phyloP scores from a whole-genome alignment of 768 basidiomycete species.

The Porphyrellus cyaneotinctus region DNA sequence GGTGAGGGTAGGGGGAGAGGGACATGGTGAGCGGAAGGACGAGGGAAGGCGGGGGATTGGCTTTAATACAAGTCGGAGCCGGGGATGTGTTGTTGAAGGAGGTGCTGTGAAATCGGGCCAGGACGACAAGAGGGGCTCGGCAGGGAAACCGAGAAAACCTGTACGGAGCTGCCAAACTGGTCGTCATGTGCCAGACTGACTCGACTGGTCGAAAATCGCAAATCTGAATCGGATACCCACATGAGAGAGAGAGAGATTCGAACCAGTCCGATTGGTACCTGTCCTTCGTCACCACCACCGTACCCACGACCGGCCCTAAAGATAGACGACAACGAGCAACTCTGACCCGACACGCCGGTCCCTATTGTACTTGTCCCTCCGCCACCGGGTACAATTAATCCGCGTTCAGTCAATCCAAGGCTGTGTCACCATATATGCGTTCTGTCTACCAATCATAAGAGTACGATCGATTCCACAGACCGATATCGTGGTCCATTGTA shows the following conservation, averaged over 20 bases:
- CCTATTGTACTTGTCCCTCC: constrained; percentile 34
- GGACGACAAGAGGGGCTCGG: constrained; percentile 44
- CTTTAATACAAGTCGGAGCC: constrained; percentile 41
- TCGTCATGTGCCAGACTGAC: constrained; percentile 40
- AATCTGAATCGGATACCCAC: constrained; percentile 15
- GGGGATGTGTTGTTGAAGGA: constrained; percentile 24
- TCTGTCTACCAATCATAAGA: constrained; percentile 51
- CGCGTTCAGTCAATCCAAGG: constrained; percentile 11
- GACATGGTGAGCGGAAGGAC: constrained; percentile 40
- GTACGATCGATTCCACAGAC: constrained; percentile 52
- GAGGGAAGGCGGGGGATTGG: constrained; percentile 12
- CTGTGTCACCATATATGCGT: constrained; percentile 22
- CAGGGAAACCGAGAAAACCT: constrained; percentile 29
- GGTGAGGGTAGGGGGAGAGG: constrained; percentile 35
- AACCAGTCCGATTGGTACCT: constrained; percentile 11
- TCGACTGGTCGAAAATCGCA: constrained; percentile 27
- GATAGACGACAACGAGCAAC: neutral
- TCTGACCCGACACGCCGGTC: constrained; percentile 10
- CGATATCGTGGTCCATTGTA: constrained; percentile 79
- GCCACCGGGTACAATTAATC: constrained; percentile 28
- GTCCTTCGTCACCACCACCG: neutral
- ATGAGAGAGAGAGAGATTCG: too few relatives aligned
- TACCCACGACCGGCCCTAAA: constrained; percentile 24
- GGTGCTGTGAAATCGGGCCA: constrained; percentile 25
- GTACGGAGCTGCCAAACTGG: constrained; percentile 32